A percentile compares a stretch with the other conserved stretches of the same genome.
These are phyloP conservation scores for Candida smagusa DNA, from an alignment of 1,139 yeast species.

Conservation along the genomic window DNA sequence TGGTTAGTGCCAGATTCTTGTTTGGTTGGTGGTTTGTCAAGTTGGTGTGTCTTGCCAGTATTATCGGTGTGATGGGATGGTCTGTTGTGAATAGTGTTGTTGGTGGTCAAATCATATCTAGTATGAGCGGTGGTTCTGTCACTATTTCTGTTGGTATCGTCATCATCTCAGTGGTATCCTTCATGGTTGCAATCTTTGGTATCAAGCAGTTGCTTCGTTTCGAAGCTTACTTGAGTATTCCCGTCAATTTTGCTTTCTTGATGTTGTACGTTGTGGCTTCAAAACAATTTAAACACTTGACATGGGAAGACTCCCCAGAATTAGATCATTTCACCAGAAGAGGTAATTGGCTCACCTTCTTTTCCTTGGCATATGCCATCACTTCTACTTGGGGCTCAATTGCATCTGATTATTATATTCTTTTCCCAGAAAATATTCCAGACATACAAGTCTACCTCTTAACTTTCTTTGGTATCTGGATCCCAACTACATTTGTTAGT, in stretches of 20 bases:
- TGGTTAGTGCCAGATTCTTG: slow-evolving; percentile 75
- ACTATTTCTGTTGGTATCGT: slow-evolving; percentile 74
- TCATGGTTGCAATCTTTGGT: slow-evolving; percentile 71
- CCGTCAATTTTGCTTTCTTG: slow-evolving; percentile 66
- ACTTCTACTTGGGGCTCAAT: slow-evolving; percentile 91
- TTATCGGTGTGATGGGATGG: slow-evolving; percentile 84
- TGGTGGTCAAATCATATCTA: slow-evolving; percentile 76
- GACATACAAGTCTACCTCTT: slow-evolving; percentile 52
- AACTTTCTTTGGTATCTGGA: slow-evolving; percentile 65
- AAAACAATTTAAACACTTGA: slow-evolving; percentile 44
- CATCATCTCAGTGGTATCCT: slow-evolving; percentile 61
- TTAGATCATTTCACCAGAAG: slow-evolving; percentile 33
- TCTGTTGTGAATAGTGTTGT: slow-evolving; percentile 78
- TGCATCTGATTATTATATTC: slow-evolving; percentile 80
- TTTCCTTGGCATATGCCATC: slow-evolving; percentile 71
- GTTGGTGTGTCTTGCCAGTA: slow-evolving; percentile 63
- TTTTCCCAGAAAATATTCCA: slow-evolving; percentile 74
- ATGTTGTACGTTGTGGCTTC: slow-evolving; percentile 69
- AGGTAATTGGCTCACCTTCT: slow-evolving; percentile 73
- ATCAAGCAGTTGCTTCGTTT: slow-evolving; percentile 65
- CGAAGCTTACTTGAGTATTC: slow-evolving; percentile 67
- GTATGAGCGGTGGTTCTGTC: slow-evolving; percentile 58
- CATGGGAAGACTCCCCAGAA: slow-evolving; percentile 37
- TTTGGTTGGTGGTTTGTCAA: slow-evolving; percentile 86
- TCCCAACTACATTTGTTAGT: slow-evolving; percentile 81